phyloP scores from a whole-genome alignment of 345 rosid genomes.

The Syzygium aqueum region DNA sequence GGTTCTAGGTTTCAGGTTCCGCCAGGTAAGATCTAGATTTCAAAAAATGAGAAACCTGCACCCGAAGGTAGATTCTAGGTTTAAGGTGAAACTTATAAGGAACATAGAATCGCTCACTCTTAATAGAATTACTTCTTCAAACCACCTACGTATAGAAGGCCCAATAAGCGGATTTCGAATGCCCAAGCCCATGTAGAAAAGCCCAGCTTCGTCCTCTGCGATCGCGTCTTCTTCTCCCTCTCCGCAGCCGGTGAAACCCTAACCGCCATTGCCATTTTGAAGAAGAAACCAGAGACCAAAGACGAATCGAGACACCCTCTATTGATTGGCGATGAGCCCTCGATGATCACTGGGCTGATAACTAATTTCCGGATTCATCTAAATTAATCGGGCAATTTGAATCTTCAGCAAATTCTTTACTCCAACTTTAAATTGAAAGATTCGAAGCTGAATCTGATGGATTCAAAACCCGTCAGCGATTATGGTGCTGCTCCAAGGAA shows the following conservation, averaged over 20 bases:
- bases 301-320: not conserved
- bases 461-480: not conserved
- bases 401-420: not conserved
- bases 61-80: too few relatives aligned
- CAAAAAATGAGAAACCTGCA: too few relatives aligned
- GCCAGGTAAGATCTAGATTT: too few relatives aligned
- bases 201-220: not conserved
- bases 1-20: too few relatives aligned
- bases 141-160: not conserved
- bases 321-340: not conserved
- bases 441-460: not conserved
- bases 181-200: not conserved
- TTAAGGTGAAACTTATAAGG: too few relatives aligned
- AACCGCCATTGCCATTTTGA: not conserved
- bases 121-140: not conserved
- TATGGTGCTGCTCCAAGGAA: slow-evolving; percentile 21
- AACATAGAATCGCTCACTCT: too few relatives aligned
- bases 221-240: not conserved
- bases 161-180: not conserved
- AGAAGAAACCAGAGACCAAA: not conserved
- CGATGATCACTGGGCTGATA: not conserved
- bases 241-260: not conserved
- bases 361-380: not conserved
- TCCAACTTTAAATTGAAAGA: not conserved
- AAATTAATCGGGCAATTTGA: not conserved